Evolutionary conservation across 1,284 basidiomycete genomes (phyloP).

Genomic region (Ustilago loliicola): DNA sequence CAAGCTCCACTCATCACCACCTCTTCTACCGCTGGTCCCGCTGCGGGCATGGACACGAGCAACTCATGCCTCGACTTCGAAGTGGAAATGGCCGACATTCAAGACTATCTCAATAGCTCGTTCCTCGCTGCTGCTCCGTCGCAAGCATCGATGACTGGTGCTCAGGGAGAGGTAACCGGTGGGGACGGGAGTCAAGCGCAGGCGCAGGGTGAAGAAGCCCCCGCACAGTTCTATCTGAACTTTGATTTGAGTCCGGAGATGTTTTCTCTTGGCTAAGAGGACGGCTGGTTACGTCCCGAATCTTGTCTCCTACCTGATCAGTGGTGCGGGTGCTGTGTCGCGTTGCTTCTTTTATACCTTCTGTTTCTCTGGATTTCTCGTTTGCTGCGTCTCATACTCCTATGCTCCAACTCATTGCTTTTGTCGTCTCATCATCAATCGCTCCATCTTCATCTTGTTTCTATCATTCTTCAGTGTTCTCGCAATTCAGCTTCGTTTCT

Average conservation of each 20-base stretch:
- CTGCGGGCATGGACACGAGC: background rate
- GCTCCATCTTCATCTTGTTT: background rate
- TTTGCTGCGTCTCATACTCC: constrained; percentile 5
- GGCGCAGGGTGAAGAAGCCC: background rate
- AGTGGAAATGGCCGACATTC: constrained; percentile 27
- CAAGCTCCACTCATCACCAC: background rate
- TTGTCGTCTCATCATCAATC: background rate
- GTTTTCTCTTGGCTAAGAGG: constrained; percentile 9
- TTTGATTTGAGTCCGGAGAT: constrained; percentile 26
- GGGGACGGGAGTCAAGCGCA: background rate
- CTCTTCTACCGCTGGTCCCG: background rate
- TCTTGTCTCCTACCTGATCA: background rate
- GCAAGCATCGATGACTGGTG: background rate
- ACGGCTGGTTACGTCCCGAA: constrained; percentile 5
- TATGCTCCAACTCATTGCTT: background rate
- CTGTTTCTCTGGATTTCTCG: background rate
- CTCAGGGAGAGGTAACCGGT: background rate
- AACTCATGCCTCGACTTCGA: constrained; percentile 14
- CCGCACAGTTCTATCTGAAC: constrained; percentile 25
- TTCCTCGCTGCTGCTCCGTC: constrained; percentile 1
- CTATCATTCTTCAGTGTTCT: background rate
- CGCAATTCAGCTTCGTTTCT: background rate
- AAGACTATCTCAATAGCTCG: constrained; percentile 16
- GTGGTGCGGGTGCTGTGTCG: background rate
- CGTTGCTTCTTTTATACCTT: background rate